Evolutionary conservation across 73 alveolate genomes (phyloP).

Genomic region (Tetrahymena malaccensis): DNA sequence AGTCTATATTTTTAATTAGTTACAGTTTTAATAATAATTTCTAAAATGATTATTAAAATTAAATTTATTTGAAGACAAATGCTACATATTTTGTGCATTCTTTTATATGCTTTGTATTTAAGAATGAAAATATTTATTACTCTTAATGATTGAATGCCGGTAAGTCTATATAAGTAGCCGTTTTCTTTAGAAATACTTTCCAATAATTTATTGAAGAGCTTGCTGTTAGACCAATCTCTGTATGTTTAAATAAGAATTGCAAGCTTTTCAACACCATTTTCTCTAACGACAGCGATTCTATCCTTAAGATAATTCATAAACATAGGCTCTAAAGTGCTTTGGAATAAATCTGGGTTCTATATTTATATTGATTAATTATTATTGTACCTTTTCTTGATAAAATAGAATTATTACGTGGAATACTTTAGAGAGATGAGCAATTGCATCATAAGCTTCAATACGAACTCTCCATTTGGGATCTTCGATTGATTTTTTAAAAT

Average conservation of each 20-base stretch:
- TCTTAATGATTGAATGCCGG: conserved; percentile 53
- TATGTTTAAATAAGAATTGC: conserved; percentile 65
- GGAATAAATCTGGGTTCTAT: conserved; percentile 79
- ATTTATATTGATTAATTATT: neutral
- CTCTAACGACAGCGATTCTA: conserved; percentile 94
- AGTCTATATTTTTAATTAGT: neutral
- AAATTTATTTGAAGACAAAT: neutral
- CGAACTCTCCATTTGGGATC: conserved; percentile 97
- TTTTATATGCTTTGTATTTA: no score
- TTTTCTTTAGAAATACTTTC: conserved; percentile 76
- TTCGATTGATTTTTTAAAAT: conserved; percentile 76
- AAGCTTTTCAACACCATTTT: conserved; percentile 76
- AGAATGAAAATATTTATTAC: neutral
- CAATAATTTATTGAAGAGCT: conserved; percentile 77
- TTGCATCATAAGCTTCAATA: conserved; percentile 73
- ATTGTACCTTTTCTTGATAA: no score
- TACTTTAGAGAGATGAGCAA: conserved; percentile 69
- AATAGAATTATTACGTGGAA: neutral
- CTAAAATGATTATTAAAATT: no score
- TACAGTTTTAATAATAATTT: neutral
- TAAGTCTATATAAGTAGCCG: conserved; percentile 83
- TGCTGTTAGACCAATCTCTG: conserved; percentile 85
- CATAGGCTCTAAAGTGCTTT: conserved; percentile 67
- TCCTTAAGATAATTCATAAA: conserved; percentile 83
- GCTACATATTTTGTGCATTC: no score